Evolutionary conservation across 208 protist species (phyloP).

Genomic region (Leishmania martiniquensis): DNA sequence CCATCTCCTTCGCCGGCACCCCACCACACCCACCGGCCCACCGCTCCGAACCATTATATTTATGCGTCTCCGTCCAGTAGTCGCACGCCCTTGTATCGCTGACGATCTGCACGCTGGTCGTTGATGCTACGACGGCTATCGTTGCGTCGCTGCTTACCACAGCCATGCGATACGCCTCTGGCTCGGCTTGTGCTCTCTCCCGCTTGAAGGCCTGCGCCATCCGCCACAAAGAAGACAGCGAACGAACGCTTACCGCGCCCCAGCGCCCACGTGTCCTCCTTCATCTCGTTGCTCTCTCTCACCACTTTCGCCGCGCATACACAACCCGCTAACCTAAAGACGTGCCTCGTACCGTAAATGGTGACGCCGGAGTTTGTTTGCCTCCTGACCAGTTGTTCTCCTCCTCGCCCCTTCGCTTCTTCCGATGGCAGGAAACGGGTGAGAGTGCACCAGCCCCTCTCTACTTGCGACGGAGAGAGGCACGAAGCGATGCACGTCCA

Average conservation of each 20-base stretch:
- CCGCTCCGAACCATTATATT: not conserved
- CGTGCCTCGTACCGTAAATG: not conserved
- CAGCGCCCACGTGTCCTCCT: not conserved
- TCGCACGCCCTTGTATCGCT: not conserved
- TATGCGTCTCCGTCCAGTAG: not conserved
- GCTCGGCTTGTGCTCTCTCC: not conserved
- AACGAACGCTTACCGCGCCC: not conserved
- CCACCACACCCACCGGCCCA: not conserved
- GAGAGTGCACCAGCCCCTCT: not conserved
- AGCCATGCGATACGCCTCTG: not conserved
- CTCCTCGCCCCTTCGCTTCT: not conserved
- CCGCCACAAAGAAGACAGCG: not conserved
- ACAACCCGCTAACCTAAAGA: not conserved
- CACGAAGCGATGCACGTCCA: too few species aligned
- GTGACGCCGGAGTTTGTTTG: not conserved
- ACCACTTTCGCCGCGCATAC: not conserved
- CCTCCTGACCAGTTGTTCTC: not conserved
- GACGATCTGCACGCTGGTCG: not conserved
- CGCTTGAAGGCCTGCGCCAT: not conserved
- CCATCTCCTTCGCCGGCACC: not conserved
- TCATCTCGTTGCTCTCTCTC: not conserved
- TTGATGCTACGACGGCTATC: not conserved
- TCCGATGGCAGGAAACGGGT: not conserved
- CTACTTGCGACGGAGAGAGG: too few species aligned
- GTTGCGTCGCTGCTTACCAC: not conserved